These are phyloP conservation scores for Ganoderma multipileum DNA, from an alignment of 1,284 basidiomycete species.

Conservation along the genomic window DNA sequence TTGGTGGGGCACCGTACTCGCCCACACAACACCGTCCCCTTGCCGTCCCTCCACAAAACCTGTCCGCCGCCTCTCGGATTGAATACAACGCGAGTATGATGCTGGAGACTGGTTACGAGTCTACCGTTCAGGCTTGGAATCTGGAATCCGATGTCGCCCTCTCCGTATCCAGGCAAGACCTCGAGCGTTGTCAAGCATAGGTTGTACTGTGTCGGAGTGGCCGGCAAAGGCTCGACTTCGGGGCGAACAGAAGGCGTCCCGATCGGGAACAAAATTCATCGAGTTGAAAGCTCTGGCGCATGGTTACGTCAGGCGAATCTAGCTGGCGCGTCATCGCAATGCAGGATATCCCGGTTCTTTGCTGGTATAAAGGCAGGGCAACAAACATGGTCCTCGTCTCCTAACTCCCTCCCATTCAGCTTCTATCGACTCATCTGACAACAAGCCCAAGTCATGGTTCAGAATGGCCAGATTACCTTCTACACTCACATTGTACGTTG, in stretches of 20 bases:
- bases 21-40: no score
- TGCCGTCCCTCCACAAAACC: no score
- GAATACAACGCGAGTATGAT: no score
- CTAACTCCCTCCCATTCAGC: neutral
- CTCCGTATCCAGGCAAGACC: neutral
- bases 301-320: neutral
- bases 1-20: no score
- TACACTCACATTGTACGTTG: conserved; percentile 1
- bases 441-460: conserved; percentile 4
- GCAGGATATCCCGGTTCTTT: neutral
- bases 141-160: neutral
- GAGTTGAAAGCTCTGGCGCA: neutral
- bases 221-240: neutral
- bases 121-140: neutral
- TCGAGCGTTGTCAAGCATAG: neutral
- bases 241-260: neutral
- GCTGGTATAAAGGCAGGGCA: neutral
- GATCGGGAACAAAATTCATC: neutral
- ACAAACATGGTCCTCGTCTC: neutral
- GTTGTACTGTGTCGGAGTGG: neutral
- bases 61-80: no score
- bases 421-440: neutral
- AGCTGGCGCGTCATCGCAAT: neutral
- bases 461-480: conserved; percentile 7
- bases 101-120: no score